Evolutionary conservation across 345 rosid genomes (phyloP), one percentile per base, ranked within the genome.

Genomic region (Mercurialis annua): DNA sequence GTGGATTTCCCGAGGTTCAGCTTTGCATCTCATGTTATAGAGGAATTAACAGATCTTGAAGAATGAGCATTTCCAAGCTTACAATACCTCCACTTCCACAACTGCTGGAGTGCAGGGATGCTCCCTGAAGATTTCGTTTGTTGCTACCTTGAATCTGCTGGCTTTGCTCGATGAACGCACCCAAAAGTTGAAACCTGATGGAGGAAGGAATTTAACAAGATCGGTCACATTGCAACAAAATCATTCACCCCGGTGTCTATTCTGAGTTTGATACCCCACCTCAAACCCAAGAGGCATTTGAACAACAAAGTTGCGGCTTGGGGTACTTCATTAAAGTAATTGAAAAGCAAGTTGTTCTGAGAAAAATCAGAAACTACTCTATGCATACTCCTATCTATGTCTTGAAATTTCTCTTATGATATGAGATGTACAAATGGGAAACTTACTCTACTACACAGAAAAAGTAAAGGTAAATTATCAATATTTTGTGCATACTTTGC

Each of bases 181-280:
- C 15, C 73, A 76, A 23, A 76, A 71, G 51, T 60, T 76, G 69
- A 76, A 76, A 62, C 76, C 83, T 69, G 73, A 75, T 63, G 77
- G 82, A 33, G 82, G 81, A 52, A 65, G 40, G 79, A 81, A 71
- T 73, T 73, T 66, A 53, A 74, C 78, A 78, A 81, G 74, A 73
- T 81, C 71, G 68, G 48, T 14, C 54, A 73, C 82, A 78, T 78
- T 76, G 73, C 85, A 31, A 38, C 6, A 15, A 36, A 62, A 64
- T 36, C 65, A 26, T 73, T 76, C 71, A 29, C 73, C 20, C 72
- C 71, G 27, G 42, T 54, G 72, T 76, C 82, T 27, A 54, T 8
- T 23, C 27, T 58, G 51, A 30, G 20, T 50, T 65, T 53, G 48
- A 54, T 47, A 10, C 2, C 50, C 40, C 73, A 23, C 52, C 75